phyloP scores from a whole-genome alignment of 2,329 filamentous ascomycete species.

The Juglanconis sp. region DNA sequence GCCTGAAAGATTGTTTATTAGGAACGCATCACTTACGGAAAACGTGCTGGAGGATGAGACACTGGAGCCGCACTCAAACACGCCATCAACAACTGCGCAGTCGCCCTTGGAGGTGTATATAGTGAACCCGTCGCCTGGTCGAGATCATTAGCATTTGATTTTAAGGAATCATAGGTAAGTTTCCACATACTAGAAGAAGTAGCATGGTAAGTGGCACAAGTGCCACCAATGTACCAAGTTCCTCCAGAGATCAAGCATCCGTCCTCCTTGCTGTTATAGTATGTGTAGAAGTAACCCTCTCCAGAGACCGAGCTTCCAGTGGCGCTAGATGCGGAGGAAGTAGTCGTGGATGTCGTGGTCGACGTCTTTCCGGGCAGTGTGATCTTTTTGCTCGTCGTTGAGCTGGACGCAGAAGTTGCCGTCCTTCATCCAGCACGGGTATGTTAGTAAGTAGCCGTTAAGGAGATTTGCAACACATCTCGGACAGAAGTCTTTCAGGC shows the following conservation, averaged over 20 bases:
- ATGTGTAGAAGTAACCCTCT: conserved; percentile 57
- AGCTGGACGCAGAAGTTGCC: neutral
- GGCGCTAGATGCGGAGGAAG: conserved; percentile 34
- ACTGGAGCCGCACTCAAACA: conserved; percentile 51
- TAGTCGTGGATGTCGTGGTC: conserved; percentile 28
- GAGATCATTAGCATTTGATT: neutral
- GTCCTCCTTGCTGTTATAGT: conserved; percentile 41
- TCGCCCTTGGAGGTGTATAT: conserved; percentile 55
- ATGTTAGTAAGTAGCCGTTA: neutral
- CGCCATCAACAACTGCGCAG: conserved; percentile 53
- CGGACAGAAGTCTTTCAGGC: too few species aligned
- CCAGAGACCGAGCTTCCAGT: conserved; percentile 40
- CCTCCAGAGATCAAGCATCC: conserved; percentile 68
- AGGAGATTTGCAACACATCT: too few species aligned
- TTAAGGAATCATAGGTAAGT: too few species aligned
- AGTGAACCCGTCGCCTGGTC: conserved; percentile 45
- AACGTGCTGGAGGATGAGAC: conserved; percentile 25
- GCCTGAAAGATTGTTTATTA: neutral
- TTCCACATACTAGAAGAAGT: conserved; percentile 31
- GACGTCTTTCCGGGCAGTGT: conserved; percentile 11
- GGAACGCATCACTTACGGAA: neutral
- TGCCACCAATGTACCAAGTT: conserved; percentile 65
- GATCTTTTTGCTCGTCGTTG: neutral
- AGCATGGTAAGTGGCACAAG: conserved; percentile 64
- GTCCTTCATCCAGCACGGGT: neutral